phyloP scores from a whole-genome alignment of 306 rosid species.

The Myrica gale region DNA sequence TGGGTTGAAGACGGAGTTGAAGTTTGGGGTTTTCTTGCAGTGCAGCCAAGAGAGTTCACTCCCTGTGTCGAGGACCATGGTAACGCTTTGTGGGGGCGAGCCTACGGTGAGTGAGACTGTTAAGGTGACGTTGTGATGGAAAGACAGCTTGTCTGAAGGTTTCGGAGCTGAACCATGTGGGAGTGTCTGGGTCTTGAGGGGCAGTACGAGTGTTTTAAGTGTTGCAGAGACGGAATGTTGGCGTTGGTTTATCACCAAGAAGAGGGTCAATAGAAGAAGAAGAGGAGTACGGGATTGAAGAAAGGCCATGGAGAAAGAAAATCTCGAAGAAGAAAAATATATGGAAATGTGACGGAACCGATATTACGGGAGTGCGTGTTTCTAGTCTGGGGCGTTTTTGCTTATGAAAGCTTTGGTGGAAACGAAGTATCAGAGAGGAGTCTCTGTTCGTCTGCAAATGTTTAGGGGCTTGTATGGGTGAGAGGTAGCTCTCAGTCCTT shows the following conservation, averaged over 20 bases:
- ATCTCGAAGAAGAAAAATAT: not conserved
- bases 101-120: constrained; percentile 68
- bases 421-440: not conserved
- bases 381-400: not conserved
- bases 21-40: constrained; percentile 48
- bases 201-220: constrained; percentile 33
- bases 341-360: not conserved
- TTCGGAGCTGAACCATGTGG: constrained; percentile 30
- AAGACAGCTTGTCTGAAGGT: constrained; percentile 49
- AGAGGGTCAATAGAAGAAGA: constrained; percentile 10
- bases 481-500: not conserved
- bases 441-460: not conserved
- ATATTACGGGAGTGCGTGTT: not conserved
- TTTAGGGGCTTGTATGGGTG: not conserved
- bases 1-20: constrained; percentile 54
- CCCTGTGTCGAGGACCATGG: constrained; percentile 94
- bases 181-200: constrained; percentile 51
- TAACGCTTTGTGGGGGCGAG: constrained; percentile 82
- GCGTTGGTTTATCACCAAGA: constrained; percentile 25
- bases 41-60: constrained; percentile 91
- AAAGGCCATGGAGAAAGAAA: constrained; percentile 21
- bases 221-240: constrained; percentile 20
- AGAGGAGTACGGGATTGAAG: constrained; percentile 18
- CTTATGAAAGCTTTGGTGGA: not conserved
- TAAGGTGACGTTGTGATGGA: constrained; percentile 73